A percentile compares a stretch with the other conserved stretches of the same genome.
phyloP scores from a whole-genome alignment of 2,329 filamentous ascomycete genomes.

The Cladosporium sp. region DNA sequence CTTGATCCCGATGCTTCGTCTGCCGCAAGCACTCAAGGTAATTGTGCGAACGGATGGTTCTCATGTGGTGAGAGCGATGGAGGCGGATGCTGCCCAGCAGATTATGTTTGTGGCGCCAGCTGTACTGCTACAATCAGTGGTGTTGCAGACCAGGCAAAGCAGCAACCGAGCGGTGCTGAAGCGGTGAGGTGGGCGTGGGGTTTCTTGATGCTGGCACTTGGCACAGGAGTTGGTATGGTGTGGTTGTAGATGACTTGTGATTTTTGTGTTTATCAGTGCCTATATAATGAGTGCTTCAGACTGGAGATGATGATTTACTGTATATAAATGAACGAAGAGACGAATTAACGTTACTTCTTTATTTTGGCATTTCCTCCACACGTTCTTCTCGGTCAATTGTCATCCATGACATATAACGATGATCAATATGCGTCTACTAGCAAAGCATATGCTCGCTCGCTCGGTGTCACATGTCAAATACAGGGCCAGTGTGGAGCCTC shows the following conservation, averaged over 20 bases:
- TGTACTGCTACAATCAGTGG: slow-evolving; percentile 62
- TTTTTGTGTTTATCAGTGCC: too few species aligned
- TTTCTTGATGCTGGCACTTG: slow-evolving; percentile 35
- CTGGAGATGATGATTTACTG: not conserved
- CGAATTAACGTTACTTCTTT: not conserved
- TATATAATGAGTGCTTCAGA: too few species aligned
- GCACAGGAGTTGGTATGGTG: slow-evolving; percentile 43
- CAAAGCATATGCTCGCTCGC: not conserved
- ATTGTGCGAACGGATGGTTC: slow-evolving; percentile 79
- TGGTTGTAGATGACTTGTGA: slow-evolving; percentile 40
- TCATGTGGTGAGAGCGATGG: slow-evolving; percentile 66
- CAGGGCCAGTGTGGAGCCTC: slow-evolving; percentile 2
- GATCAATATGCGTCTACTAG: not conserved
- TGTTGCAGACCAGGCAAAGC: slow-evolving; percentile 57
- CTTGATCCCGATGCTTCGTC: slow-evolving; percentile 29
- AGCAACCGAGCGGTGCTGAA: slow-evolving; percentile 42
- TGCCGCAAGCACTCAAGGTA: slow-evolving; percentile 31
- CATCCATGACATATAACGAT: not conserved
- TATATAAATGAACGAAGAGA: slow-evolving; percentile 15
- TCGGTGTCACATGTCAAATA: slow-evolving; percentile 22
- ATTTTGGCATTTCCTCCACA: not conserved
- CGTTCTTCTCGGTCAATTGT: not conserved
- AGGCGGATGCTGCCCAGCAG: slow-evolving; percentile 81
- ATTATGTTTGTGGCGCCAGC: slow-evolving; percentile 73
- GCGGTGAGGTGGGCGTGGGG: slow-evolving; percentile 37